phyloP scores from a whole-genome alignment of 2,329 filamentous ascomycete genomes.

The Nannizziopsis barbatae region DNA sequence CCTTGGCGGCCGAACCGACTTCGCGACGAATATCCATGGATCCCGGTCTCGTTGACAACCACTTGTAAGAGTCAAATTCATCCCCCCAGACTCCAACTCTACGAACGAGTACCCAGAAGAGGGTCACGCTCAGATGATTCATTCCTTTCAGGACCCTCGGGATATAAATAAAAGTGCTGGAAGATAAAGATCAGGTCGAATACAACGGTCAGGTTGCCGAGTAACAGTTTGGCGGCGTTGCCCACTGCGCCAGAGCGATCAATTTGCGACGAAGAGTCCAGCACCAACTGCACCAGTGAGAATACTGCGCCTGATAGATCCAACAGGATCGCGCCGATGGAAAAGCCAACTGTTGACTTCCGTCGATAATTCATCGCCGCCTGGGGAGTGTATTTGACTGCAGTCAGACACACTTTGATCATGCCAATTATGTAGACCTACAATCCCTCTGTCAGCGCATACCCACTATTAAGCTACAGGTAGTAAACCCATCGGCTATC shows the following conservation, averaged over 20 bases:
- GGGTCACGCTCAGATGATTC: neutral
- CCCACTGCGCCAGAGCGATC: neutral
- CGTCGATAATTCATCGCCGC: constrained; percentile 65
- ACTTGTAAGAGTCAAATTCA: no score
- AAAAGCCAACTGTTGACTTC: constrained; percentile 47
- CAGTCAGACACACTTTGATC: neutral
- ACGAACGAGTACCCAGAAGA: no score
- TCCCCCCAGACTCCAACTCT: no score
- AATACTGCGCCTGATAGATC: neutral
- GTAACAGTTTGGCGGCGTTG: neutral
- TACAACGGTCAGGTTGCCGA: neutral
- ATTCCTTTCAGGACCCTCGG: neutral
- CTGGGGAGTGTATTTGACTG: constrained; percentile 47
- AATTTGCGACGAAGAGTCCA: neutral
- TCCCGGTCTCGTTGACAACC: no score
- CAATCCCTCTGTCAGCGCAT: neutral
- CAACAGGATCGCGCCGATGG: neutral
- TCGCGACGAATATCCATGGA: no score
- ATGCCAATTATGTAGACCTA: neutral
- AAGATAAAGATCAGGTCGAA: constrained; percentile 2
- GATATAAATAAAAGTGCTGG: constrained; percentile 2
- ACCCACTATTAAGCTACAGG: neutral
- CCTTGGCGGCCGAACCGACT: no score
- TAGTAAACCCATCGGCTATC: neutral
- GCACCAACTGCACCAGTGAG: constrained; percentile 1